Evolutionary conservation across 345 rosid genomes (phyloP), one percentile per base, ranked within the genome.

Genomic region (Eucalyptus victrix): DNA sequence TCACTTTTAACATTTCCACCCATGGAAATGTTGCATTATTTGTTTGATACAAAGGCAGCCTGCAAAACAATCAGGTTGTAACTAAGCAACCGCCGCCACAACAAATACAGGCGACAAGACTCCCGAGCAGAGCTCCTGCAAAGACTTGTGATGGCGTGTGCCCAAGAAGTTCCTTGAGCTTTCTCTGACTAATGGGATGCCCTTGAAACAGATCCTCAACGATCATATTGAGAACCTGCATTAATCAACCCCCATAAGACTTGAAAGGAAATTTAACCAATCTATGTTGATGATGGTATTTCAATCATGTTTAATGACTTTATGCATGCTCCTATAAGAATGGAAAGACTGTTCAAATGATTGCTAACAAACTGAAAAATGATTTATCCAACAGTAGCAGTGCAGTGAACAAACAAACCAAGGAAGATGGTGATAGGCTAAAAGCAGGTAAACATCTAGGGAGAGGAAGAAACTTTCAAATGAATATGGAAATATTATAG

Each of bases 81-180:
- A 91, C 94, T 53, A 94, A 88, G 93, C 92, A 90, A 91, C 97
- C 93, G 5, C 80, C 92, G 96, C 58, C 58, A 90, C 97, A 96
- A 72, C 98, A 96, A 56, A 93, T 50, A 90, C 94, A 96, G 86
- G 99, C 99, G 5, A 95, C 95, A 88, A 96, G 87, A 87, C 96
- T 91, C 89, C 99, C 99, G 34, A 97, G 94, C 90, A 95, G 14
- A 65, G 99, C 99, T 90, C 99, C 99, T 1, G 96, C 99, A 60
- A 97, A 87, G 90, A 96, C 99, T 90, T 97, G 99, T 4, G 97
- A 96, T 7, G 96, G 99, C 34, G 98, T 95, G 93, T 97, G 99
- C 49, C 99, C 99, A 5, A 96, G 96, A 89, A 97, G 94, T 91
- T 97, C 99, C 93, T 96, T 96, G 83, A 97, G 97, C 94, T 97